Conservation (phyloP, 148 eudicot species). For the Mesembryanthemum crystallinum region DNA sequence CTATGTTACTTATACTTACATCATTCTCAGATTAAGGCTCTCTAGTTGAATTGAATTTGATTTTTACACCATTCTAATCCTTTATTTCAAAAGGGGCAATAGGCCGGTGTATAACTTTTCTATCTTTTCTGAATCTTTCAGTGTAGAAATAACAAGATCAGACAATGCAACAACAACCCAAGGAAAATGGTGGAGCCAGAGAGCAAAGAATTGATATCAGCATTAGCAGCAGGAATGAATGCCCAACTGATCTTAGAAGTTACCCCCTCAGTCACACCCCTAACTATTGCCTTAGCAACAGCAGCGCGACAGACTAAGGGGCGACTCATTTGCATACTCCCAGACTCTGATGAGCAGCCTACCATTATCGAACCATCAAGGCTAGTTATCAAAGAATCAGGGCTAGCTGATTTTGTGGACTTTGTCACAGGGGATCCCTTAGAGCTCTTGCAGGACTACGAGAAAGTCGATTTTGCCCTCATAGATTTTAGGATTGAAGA, state of each 20-base stretch:
- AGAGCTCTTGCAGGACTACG: not conserved
- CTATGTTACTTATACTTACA: too few relatives aligned
- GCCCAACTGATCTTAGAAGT: not conserved
- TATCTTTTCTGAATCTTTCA: too few relatives aligned
- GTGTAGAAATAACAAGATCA: not conserved
- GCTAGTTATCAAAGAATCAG: too few relatives aligned
- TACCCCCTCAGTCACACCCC: not conserved
- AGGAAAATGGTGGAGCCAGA: not conserved
- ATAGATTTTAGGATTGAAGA: not conserved
- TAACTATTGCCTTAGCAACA: not conserved
- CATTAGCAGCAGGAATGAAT: conserved; percentile 6
- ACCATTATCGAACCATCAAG: too few relatives aligned
- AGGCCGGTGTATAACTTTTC: too few relatives aligned
- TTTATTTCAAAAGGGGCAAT: too few relatives aligned
- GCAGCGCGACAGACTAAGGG: not conserved
- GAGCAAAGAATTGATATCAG: not conserved
- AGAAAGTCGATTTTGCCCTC: not conserved
- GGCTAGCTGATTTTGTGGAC: too few relatives aligned
- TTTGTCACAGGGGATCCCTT: conserved; percentile 1
- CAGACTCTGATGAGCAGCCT: too few relatives aligned
- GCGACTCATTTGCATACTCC: too few relatives aligned
- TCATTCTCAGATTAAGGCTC: too few relatives aligned
- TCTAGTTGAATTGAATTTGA: too few relatives aligned
- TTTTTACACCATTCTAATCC: too few relatives aligned
- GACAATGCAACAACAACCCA: not conserved